Base-by-base conservation (phyloP, 148 eudicot species). In the Rhododendron mucronatum region DNA sequence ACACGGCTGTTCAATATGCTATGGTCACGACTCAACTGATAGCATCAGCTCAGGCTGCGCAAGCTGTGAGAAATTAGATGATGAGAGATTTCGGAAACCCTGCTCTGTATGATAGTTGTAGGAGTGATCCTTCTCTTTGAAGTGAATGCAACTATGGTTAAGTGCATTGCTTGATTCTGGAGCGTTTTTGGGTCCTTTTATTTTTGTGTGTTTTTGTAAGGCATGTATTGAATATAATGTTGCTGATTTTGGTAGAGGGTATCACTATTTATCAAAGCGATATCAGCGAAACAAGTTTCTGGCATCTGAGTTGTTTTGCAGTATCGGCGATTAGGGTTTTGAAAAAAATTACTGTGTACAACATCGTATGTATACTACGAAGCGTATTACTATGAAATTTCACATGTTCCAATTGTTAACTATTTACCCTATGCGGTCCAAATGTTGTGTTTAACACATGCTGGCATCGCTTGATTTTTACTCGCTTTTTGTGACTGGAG, bases 1-100 rank as follows among this genome's bases (percentile, higher is more conserved):
- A 97, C 90, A 94, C 96, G 30, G 94, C 95, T 21, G 92, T 94
- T 89, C 99, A 97, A 89, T 97, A 97, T 87, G 95, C 95, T 26
- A 88, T 89, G 80, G 93, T 95, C 88, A 93, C 91, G 91, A 93
- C 92, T 26, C 95, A 92, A 84, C 79, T 97, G 91, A 94, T 97
- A 83, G 95, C 95, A 65, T 90, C 97, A 0, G 92, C 92, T 50
- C 98, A 93, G 63, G 79, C 91, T n/a, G 71, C 35, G 69, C 83
- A 81, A 16, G 65, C 67, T 37, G 89, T 76, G 81, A 92, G 98
- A 90, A 95, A 88, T 86, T 95, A 94, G 92, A 53, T 23, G 39
- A 35, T 28, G n/a, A 53, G 28, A 26, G 21, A 44, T 41, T 47
- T 73, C n/a, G 4, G 45, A 5, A n/a, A 15, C 15, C 23, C 7